A percentile compares a stretch with the other conserved stretches of the same genome.
phyloP scores from a whole-genome alignment of 2,329 filamentous ascomycete genomes.

The Harringtonia aguacate region DNA sequence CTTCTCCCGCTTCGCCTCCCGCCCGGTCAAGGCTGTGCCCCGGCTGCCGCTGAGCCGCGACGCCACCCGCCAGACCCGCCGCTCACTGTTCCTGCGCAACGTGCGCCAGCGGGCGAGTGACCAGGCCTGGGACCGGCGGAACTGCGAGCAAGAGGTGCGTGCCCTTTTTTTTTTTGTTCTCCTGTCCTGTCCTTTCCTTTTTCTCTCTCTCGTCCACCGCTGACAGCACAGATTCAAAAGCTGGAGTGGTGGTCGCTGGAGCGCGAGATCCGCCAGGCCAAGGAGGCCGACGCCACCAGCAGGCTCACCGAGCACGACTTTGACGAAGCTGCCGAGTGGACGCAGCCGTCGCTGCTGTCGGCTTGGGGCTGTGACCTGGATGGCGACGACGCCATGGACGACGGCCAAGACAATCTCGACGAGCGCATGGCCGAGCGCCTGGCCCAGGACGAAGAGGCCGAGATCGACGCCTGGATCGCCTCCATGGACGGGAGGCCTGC shows the following conservation, averaged over 20 bases:
- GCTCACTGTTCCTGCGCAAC: constrained; percentile 59
- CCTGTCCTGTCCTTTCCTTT: background rate
- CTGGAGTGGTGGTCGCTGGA: constrained; percentile 31
- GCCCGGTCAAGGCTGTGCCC: constrained; percentile 51
- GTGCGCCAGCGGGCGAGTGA: constrained; percentile 52
- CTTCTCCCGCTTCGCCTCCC: constrained; percentile 39
- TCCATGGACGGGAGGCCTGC: constrained; percentile 34
- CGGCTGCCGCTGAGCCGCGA: constrained; percentile 45
- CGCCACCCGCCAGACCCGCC: constrained; percentile 50
- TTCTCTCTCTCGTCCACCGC: too few species aligned
- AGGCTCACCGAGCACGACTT: constrained; percentile 39
- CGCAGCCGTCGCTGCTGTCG: constrained; percentile 13
- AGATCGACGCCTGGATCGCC: constrained; percentile 46
- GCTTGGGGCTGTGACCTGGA: too few species aligned
- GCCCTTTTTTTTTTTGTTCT: background rate
- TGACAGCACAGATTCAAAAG: constrained; percentile 15
- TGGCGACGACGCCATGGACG: constrained; percentile 7
- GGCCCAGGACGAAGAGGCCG: constrained; percentile 40
- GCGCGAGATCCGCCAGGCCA: constrained; percentile 24
- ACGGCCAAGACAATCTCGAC: constrained; percentile 21
- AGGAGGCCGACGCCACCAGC: constrained; percentile 26
- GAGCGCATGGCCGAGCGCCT: constrained; percentile 44
- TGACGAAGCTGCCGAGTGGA: constrained; percentile 33
- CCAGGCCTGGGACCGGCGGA: constrained; percentile 46
- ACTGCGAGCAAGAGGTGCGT: constrained; percentile 50